Evolutionary conservation across 371 early-diverging fungal genomes (phyloP).

Genomic region (Mucor piriformis): DNA sequence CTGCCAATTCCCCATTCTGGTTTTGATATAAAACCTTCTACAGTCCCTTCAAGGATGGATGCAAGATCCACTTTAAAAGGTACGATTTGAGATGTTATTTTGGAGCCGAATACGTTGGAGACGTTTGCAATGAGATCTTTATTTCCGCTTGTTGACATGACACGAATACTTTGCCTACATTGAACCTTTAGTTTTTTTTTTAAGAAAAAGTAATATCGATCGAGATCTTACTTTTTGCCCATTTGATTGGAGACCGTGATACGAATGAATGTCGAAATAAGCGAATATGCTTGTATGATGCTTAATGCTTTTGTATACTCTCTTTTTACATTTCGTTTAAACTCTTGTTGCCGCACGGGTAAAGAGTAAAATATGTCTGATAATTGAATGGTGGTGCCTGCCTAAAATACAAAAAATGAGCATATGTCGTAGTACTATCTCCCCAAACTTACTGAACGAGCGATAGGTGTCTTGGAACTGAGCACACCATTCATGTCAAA

Average conservation of each 20-base stretch:
- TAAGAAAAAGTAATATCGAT: not conserved
- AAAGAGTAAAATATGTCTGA: slow-evolving; percentile 78
- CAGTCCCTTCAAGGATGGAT: slow-evolving; percentile 11
- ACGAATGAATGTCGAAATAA: slow-evolving; percentile 70
- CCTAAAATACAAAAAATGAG: slow-evolving; percentile 19
- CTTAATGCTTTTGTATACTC: slow-evolving; percentile 81
- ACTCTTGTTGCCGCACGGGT: slow-evolving; percentile 91
- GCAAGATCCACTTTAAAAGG: slow-evolving; percentile 49
- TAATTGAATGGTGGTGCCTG: slow-evolving; percentile 88
- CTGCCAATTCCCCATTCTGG: slow-evolving; percentile 73
- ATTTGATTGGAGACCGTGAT: slow-evolving; percentile 70
- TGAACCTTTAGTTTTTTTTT: not conserved
- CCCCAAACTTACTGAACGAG: slow-evolving; percentile 49
- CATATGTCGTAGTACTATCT: no score
- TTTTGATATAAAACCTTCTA: slow-evolving; percentile 69
- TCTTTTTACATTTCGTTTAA: slow-evolving; percentile 78
- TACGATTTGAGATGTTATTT: slow-evolving; percentile 57
- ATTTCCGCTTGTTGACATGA: slow-evolving; percentile 66
- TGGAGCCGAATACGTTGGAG: slow-evolving; percentile 75
- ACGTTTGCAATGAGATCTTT: slow-evolving; percentile 69
- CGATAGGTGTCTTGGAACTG: slow-evolving; percentile 42
- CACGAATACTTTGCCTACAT: slow-evolving; percentile 18
- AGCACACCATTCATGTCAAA: slow-evolving; percentile 66
- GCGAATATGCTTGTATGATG: slow-evolving; percentile 87
- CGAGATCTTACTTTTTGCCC: slow-evolving; percentile 54